Base-by-base conservation (phyloP, 192 early-diverging fungal genomes). In the Oehlia diaphana region DNA sequence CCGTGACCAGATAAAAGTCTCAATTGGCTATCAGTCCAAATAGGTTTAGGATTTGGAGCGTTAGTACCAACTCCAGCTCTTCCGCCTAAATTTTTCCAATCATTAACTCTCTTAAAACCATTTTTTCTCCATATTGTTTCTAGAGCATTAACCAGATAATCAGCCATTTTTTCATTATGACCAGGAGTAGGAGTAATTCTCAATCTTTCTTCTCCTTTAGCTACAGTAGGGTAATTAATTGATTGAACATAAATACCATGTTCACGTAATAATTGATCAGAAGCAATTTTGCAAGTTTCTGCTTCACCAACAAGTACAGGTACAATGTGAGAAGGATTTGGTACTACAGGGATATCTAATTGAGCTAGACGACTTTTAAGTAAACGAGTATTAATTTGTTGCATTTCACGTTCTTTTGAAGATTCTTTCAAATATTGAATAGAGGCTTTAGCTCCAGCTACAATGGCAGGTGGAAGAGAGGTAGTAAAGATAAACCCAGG, bases 401-500 rank as follows among this genome's bases (percentile, higher is more conserved):
- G 98, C 76, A 91, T 89, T 79, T 89, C 88, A 80, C 98, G 95
- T 86, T 99, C 98, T 72, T 87, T 86, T 74, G 88, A 87, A 65
- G 96, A 98, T 79, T 87, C 72, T 77, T 94, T 95, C 73, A 99
- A 90, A 85, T 99, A 94, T 80, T 94, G 92, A 82, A 99, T 92
- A 67, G 97, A 96, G 39, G 95, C 94, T 21, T 96, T 87, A 21
- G 96, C 95, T 79, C 96, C 98, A 62, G 94, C 91, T 37, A 93
- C 94, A 79, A 96, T 92, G 63, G 93, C 89, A 35, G 98, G 98
- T 67, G 98, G 98, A 35, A 99, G 89, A 47, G 98, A 99, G 10
- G 98, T 99, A 79, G 98, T 99, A 85, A 99, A 99, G 84, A 99
- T 99, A 85, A 98, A 98, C 62, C 97, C 97, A 28, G 97, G 97